Evolutionary conservation across 2,329 filamentous ascomycete species (phyloP).

Genomic region (Diaporthe sp.): DNA sequence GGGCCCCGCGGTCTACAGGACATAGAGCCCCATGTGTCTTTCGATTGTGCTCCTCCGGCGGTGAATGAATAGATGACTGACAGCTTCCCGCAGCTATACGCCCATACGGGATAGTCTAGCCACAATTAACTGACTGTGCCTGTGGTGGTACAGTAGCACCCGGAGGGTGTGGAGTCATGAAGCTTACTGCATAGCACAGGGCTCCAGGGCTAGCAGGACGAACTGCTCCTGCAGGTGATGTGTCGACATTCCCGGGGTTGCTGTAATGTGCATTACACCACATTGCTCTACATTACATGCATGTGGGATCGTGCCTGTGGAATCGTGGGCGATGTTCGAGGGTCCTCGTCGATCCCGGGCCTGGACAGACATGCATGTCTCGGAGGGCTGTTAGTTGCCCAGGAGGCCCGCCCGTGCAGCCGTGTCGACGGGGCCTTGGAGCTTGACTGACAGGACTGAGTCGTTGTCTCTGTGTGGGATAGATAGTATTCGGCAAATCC

Average conservation of each 20-base stretch:
- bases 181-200: constrained; percentile 27
- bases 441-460: not conserved
- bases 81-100: constrained; percentile 4
- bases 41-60: not conserved
- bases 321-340: constrained; percentile 22
- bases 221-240: constrained; percentile 26
- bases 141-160: constrained; percentile 20
- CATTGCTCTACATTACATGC: constrained; percentile 32
- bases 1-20: constrained; percentile 10
- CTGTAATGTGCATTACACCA: constrained; percentile 19
- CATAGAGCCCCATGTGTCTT: constrained; percentile 2
- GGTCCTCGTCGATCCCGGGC: constrained; percentile 15
- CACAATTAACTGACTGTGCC: constrained; percentile 16
- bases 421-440: not conserved
- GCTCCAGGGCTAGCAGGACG: constrained; percentile 16
- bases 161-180: constrained; percentile 21
- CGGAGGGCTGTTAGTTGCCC: not conserved
- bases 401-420: not conserved
- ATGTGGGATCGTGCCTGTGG: constrained; percentile 30
- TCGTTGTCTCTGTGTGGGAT: not conserved
- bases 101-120: not conserved
- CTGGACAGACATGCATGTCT: constrained; percentile 4
- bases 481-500: not conserved
- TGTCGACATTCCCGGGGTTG: constrained; percentile 18
- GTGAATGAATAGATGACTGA: constrained; percentile 7